These are phyloP conservation scores for Chaetomium cochliodes DNA, from an alignment of 495 filamentous ascomycete genomes.

Conservation along the genomic window DNA sequence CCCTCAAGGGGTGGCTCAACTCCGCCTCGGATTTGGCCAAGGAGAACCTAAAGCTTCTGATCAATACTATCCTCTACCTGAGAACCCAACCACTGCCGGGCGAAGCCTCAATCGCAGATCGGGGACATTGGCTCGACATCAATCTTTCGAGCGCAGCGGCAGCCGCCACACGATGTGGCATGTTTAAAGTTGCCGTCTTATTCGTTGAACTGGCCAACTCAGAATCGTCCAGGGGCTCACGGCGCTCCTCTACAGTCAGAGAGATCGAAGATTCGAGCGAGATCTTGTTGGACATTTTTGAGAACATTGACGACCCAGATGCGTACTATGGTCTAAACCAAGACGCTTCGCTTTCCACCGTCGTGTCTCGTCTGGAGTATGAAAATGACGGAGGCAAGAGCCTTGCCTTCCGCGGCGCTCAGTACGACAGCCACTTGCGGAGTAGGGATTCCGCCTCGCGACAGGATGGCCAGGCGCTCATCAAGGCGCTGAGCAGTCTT, in stretches of 20 bases:
- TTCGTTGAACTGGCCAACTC: conserved; percentile 73
- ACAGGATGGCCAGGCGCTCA: conserved; percentile 51
- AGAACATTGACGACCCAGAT: conserved; percentile 91
- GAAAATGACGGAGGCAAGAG: conserved; percentile 86
- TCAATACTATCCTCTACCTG: conserved; percentile 84
- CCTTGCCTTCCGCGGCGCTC: conserved; percentile 86
- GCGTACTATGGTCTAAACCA: conserved; percentile 93
- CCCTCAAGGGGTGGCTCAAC: conserved; percentile 52
- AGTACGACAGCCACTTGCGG: conserved; percentile 80
- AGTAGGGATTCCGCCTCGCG: conserved; percentile 40
- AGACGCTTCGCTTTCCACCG: conserved; percentile 66
- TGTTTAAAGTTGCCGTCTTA: conserved; percentile 82
- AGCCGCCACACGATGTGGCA: conserved; percentile 76
- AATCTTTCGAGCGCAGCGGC: conserved; percentile 69
- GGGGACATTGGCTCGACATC: conserved; percentile 81
- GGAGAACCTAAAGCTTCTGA: conserved; percentile 57
- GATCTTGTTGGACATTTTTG: conserved; percentile 76
- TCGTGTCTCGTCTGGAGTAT: conserved; percentile 83
- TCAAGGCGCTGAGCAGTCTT: conserved; percentile 63
- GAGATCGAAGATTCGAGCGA: conserved; percentile 56
- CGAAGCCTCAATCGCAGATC: conserved; percentile 74
- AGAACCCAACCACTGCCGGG: conserved; percentile 72
- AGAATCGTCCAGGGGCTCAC: conserved; percentile 53
- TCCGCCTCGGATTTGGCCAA: conserved; percentile 41
- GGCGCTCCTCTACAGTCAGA: conserved; percentile 64